A percentile compares a stretch with the other conserved stretches of the same genome.
Conservation (phyloP, 352 stramenopile species). For the Lagenidium giganteum region DNA sequence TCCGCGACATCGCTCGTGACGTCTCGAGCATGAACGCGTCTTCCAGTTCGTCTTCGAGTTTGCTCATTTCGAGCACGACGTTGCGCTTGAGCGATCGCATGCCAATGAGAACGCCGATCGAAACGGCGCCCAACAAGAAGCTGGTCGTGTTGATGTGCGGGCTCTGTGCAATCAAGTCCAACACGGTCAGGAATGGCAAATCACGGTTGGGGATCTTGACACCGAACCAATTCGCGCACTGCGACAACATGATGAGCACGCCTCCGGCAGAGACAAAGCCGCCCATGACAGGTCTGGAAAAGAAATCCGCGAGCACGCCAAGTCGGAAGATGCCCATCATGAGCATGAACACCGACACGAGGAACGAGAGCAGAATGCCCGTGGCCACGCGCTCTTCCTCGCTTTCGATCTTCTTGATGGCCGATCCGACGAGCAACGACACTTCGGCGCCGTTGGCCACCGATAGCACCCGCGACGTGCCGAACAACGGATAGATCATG, state of each 20-base stretch:
- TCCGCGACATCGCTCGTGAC: conserved; percentile 19
- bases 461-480: conserved; percentile 69
- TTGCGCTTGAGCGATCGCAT: conserved; percentile 38
- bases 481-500: conserved; percentile 85
- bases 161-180: conserved; percentile 49
- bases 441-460: conserved; percentile 78
- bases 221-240: conserved; percentile 84
- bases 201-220: conserved; percentile 51
- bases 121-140: conserved; percentile 52
- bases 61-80: conserved; percentile 34
- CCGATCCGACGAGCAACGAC: conserved; percentile 47
- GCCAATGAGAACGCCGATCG: conserved; percentile 45
- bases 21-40: conserved; percentile 48
- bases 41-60: conserved; percentile 26
- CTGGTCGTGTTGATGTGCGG: conserved; percentile 67
- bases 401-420: conserved; percentile 54
- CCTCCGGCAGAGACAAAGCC: conserved; percentile 88
- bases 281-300: conserved; percentile 86
- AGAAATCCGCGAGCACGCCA: conserved; percentile 85
- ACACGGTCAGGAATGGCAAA: conserved; percentile 51
- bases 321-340: conserved; percentile 76
- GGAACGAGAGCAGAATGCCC: conserved; percentile 56
- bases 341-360: conserved; percentile 70
- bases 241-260: conserved; percentile 89
- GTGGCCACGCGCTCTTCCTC: conserved; percentile 46